Evolutionary conservation across 805 yeast species (phyloP).

Genomic region (Wickerhamiella siamensis): DNA sequence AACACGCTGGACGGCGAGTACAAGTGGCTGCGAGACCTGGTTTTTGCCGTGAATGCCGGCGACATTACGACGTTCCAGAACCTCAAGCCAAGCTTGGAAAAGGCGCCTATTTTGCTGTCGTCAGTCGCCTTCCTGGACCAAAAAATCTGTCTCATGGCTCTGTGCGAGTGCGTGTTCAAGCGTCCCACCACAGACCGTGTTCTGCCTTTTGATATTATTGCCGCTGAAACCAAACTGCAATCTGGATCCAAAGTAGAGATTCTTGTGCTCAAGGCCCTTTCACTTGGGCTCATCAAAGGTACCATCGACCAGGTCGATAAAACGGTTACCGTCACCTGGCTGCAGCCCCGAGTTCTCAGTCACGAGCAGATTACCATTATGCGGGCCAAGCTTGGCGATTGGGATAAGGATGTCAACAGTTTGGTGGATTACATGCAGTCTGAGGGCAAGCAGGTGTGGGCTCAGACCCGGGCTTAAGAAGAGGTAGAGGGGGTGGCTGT

Average conservation of each 20-base stretch:
- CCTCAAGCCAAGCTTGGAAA: conserved; percentile 29
- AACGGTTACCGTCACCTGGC: conserved; percentile 75
- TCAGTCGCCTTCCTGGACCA: conserved; percentile 62
- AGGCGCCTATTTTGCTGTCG: conserved; percentile 41
- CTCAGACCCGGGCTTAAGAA: conserved; percentile 20
- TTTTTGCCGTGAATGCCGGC: conserved; percentile 63
- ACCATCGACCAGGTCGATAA: conserved; percentile 74
- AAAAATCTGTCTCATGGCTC: conserved; percentile 82
- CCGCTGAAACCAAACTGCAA: conserved; percentile 48
- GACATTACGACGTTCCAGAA: conserved; percentile 52
- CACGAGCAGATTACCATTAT: conserved; percentile 62
- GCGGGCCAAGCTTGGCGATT: conserved; percentile 54
- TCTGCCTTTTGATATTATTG: conserved; percentile 58
- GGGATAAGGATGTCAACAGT: conserved; percentile 64
- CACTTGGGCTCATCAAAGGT: conserved; percentile 76
- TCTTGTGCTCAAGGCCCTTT: conserved; percentile 79
- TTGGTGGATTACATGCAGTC: conserved; percentile 47
- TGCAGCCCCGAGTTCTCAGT: conserved; percentile 89
- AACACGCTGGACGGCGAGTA: conserved; percentile 36
- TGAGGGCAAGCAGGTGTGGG: conserved; percentile 55
- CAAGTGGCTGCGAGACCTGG: conserved; percentile 58
- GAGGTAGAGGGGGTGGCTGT: too few species aligned
- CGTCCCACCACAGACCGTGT: conserved; percentile 63
- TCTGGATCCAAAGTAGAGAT: conserved; percentile 70
- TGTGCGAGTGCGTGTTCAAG: conserved; percentile 71